These are phyloP conservation scores for Wallemia ichthyophaga DNA, from an alignment of 1,284 basidiomycete species.

Conservation along the genomic window DNA sequence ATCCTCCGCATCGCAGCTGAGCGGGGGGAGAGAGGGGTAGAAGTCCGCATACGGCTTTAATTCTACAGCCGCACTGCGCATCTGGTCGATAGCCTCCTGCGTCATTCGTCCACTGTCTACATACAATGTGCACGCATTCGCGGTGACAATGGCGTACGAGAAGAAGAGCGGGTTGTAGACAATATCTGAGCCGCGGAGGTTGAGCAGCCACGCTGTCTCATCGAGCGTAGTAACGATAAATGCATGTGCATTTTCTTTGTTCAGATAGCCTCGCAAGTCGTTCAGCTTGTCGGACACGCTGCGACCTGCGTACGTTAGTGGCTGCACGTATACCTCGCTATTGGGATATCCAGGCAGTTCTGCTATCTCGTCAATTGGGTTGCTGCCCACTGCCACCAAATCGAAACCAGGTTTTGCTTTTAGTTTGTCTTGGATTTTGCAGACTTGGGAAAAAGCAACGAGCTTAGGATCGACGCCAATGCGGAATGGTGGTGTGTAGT, in stretches of 20 bases:
- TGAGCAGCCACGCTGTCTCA: constrained; percentile 80
- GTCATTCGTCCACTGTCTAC: constrained; percentile 34
- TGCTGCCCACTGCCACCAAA: constrained; percentile 1
- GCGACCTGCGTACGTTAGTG: constrained; percentile 38
- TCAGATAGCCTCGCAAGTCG: constrained; percentile 31
- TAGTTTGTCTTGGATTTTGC: constrained; percentile 17
- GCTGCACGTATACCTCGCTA: constrained; percentile 38
- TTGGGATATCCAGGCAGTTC: constrained; percentile 38
- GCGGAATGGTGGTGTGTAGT: constrained; percentile 7
- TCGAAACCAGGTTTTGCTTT: constrained; percentile 6
- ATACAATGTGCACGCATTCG: constrained; percentile 37
- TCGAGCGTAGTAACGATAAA: constrained; percentile 53
- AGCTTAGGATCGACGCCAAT: constrained; percentile 58
- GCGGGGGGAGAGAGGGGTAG: constrained; percentile 15
- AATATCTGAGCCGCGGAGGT: constrained; percentile 74
- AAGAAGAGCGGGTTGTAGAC: constrained; percentile 87
- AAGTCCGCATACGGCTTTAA: constrained; percentile 41
- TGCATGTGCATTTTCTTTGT: constrained; percentile 32
- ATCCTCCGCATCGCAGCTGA: not conserved
- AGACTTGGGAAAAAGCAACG: constrained; percentile 23
- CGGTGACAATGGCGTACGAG: constrained; percentile 53
- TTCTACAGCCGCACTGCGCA: constrained; percentile 28
- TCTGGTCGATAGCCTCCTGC: constrained; percentile 25
- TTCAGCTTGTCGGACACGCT: constrained; percentile 33
- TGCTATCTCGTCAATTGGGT: constrained; percentile 4